Evolutionary conservation across 2,329 filamentous ascomycete species (phyloP).

Genomic region (Juglanconis oblonga): DNA sequence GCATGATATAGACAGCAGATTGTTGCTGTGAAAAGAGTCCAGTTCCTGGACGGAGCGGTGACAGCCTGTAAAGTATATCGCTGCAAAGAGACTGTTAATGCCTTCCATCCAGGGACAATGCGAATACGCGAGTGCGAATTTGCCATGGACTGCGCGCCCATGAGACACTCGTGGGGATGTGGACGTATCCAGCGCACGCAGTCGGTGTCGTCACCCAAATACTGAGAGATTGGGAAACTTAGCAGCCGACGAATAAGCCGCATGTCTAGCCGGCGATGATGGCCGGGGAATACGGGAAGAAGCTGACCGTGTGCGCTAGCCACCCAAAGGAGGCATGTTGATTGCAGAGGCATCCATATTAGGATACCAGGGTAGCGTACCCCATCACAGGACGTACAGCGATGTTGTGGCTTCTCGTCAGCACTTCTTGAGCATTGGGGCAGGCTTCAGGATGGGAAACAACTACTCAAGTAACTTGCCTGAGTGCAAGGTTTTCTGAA

Average conservation of each 20-base stretch:
- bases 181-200: neutral
- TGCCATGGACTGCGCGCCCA: too few species aligned
- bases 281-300: slow-evolving; percentile 2
- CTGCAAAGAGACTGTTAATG: neutral
- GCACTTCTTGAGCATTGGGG: neutral
- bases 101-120: too few species aligned
- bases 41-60: neutral
- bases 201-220: neutral
- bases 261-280: neutral
- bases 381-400: slow-evolving; percentile 1
- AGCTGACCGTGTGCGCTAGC: neutral
- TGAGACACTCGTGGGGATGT: too few species aligned
- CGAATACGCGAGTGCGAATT: too few species aligned
- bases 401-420: neutral
- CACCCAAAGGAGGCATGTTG: slow-evolving; percentile 3
- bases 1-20: neutral
- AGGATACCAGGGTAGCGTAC: neutral
- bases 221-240: neutral
- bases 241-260: slow-evolving; percentile 3
- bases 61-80: slow-evolving; percentile 6
- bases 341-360: slow-evolving; percentile 2
- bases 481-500: neutral
- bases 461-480: slow-evolving; percentile 1
- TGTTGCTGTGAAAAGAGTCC: neutral
- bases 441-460: neutral